These are phyloP conservation scores for Monosporozyma servazzii DNA, from an alignment of 805 yeast species.

Conservation along the genomic window DNA sequence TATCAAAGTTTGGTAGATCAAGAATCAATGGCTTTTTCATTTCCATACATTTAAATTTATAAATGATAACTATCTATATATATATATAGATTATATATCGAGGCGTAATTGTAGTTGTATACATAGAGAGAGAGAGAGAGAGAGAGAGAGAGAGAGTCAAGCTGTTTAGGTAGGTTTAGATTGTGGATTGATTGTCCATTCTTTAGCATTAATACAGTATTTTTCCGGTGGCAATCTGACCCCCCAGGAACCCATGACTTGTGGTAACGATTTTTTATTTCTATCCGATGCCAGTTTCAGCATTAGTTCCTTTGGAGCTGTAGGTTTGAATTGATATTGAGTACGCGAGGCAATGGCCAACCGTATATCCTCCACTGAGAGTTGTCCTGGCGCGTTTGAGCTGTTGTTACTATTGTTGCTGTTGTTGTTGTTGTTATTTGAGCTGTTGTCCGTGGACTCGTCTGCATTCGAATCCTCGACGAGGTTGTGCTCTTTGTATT, in stretches of 20 bases:
- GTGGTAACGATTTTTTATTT: conserved; percentile 82
- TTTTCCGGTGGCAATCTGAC: conserved; percentile 94
- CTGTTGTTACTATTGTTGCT: background rate
- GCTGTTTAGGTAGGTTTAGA: background rate
- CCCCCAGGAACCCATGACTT: conserved; percentile 86
- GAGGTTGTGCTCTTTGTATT: conserved; percentile 47
- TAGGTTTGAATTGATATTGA: conserved; percentile 91
- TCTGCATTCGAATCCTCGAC: conserved; percentile 9
- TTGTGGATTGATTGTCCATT: conserved; percentile 13
- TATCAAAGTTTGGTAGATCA: no score
- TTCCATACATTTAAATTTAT: no score
- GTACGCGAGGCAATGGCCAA: conserved; percentile 89
- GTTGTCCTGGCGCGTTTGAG: conserved; percentile 23
- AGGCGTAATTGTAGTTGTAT: background rate
- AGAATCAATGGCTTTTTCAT: no score
- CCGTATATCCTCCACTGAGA: conserved; percentile 83
- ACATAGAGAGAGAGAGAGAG: no score
- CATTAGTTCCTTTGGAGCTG: conserved; percentile 81
- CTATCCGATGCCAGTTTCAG: conserved; percentile 88
- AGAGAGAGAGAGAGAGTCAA: no score
- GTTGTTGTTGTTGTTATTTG: conserved; percentile 9
- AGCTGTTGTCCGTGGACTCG: conserved; percentile 21
- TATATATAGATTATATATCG: background rate
- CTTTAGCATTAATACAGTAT: conserved; percentile 73
- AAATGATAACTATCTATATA: no score